Evolutionary conservation across 192 early-diverging fungal genomes (phyloP), one percentile per base, ranked within the genome.

Genomic region (Gamsiella multidivaricata): DNA sequence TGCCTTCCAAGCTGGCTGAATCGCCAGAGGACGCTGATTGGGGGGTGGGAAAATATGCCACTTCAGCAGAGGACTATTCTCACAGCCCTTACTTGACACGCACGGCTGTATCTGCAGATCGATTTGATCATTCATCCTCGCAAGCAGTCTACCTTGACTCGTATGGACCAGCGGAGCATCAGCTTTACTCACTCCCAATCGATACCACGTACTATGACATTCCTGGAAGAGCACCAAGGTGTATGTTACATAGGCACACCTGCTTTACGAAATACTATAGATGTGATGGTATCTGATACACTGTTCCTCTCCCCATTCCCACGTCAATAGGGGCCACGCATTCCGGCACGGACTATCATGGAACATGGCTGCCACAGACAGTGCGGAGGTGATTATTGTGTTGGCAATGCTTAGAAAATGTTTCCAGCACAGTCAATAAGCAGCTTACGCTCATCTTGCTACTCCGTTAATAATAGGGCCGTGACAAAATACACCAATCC

Each of bases 341-440:
- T 81, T 93, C 92, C 26, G 95, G 94, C n/a, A 89, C 91, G 14
- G 95, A 96, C 72, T 97, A 97, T 63, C 95, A 95, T 66, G 95
- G 94, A 47, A 95, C 95, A 5, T 97, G 96, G 96, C 85, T 97
- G 20, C 96, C 96, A 25, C 96, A 97, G 68, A 91, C 94, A 18
- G 93, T 94, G 20, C 83, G 95, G 41, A 83, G 85, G 85, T 86
- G 75, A 46, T 18, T 14, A 18, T 31, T 5, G n/a, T n/a, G 17
- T n/a, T n/a, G n/a, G n/a, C n/a, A n/a, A n/a, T n/a, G n/a, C n/a
- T n/a, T n/a, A n/a, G n/a, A n/a, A n/a, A n/a, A n/a, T n/a, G n/a
- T n/a, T 28, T 12, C 12, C 37, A 39, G 37, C 37, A 39, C n/a
- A n/a, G n/a, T n/a, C n/a, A n/a, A n/a, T n/a, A n/a, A n/a, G n/a